phyloP scores from a whole-genome alignment of 2,329 filamentous ascomycete species.

The Cytospora schulzeri region DNA sequence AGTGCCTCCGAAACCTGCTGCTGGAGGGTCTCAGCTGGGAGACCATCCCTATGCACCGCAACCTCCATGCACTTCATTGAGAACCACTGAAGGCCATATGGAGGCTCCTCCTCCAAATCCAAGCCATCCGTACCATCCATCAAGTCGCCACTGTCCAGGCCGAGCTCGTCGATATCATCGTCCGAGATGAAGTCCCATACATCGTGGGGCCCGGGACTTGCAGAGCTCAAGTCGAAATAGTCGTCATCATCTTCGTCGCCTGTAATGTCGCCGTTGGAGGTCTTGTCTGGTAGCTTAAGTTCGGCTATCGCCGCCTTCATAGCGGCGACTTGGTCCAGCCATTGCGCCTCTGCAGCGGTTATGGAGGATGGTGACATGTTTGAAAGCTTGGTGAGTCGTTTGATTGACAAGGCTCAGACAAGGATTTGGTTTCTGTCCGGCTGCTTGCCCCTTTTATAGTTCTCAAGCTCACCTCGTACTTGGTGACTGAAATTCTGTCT shows the following conservation, averaged over 20 bases:
- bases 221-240: constrained; percentile 52
- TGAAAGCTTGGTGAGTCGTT: not conserved
- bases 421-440: not conserved
- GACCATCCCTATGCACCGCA: constrained; percentile 63
- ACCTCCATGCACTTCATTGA: constrained; percentile 67
- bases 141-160: constrained; percentile 46
- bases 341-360: constrained; percentile 59
- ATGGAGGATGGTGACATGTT: constrained; percentile 24
- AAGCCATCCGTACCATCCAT: constrained; percentile 40
- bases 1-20: constrained; percentile 78
- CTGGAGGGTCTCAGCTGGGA: constrained; percentile 71
- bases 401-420: not conserved
- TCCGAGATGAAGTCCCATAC: constrained; percentile 93
- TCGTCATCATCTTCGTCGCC: constrained; percentile 66
- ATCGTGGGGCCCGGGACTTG: constrained; percentile 69
- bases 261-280: constrained; percentile 45
- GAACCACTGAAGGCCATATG: constrained; percentile 71
- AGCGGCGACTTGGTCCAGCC: constrained; percentile 80
- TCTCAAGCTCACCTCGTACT: not conserved
- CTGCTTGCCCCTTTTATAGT: constrained; percentile 4
- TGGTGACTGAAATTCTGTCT: not conserved
- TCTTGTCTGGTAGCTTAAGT: constrained; percentile 54
- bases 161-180: constrained; percentile 63
- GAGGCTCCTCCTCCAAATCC: constrained; percentile 27
- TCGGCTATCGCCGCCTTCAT: constrained; percentile 86